Percentiles rank a stretch among this genome's conserved stretches.
Evolutionary conservation across 805 yeast genomes (phyloP).

Genomic region (Hyphopichia homilentoma): DNA sequence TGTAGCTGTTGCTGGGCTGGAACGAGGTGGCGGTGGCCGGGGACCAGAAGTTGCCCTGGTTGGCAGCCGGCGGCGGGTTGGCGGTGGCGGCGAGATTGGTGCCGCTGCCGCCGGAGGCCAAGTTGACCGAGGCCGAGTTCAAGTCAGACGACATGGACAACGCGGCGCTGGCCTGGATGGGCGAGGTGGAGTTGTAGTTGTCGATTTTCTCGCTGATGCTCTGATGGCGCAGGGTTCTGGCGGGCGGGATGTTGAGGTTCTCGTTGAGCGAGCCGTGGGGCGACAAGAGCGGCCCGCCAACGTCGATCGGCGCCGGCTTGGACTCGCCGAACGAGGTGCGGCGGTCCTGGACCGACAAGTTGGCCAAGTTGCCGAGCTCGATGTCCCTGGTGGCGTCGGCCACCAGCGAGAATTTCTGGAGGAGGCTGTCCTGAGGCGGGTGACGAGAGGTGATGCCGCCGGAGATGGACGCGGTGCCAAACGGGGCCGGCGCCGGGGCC

Average conservation of each 20-base stretch:
- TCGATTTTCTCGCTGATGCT: slow-evolving; percentile 63
- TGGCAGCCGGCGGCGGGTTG: no score
- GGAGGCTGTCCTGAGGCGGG: slow-evolving; percentile 47
- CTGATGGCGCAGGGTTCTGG: slow-evolving; percentile 42
- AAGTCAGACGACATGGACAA: slow-evolving; percentile 28
- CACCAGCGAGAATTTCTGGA: slow-evolving; percentile 60
- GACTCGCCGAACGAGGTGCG: slow-evolving; percentile 1
- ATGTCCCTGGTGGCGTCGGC: slow-evolving; percentile 70
- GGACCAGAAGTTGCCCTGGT: slow-evolving; percentile 60
- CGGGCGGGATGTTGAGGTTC: slow-evolving; percentile 34
- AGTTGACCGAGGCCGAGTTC: slow-evolving; percentile 10
- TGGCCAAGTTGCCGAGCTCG: slow-evolving; percentile 37
- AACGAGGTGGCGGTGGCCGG: slow-evolving; percentile 62
- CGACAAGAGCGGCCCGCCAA: slow-evolving; percentile 13
- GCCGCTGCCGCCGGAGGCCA: slow-evolving; percentile 13
- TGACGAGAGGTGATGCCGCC: slow-evolving; percentile 50
- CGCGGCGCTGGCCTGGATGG: slow-evolving; percentile 41
- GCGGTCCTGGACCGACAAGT: neutral
- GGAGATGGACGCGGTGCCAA: slow-evolving; percentile 61
- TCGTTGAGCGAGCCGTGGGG: slow-evolving; percentile 43
- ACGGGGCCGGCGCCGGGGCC: slow-evolving; percentile 12
- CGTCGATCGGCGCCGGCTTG: slow-evolving; percentile 2
- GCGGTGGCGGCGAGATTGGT: slow-evolving; percentile 12
- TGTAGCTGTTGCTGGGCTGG: slow-evolving; percentile 38
- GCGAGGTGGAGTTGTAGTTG: slow-evolving; percentile 45